These are phyloP conservation scores for Malassezia nana DNA, from an alignment of 1,284 basidiomycete genomes.

Conservation along the genomic window DNA sequence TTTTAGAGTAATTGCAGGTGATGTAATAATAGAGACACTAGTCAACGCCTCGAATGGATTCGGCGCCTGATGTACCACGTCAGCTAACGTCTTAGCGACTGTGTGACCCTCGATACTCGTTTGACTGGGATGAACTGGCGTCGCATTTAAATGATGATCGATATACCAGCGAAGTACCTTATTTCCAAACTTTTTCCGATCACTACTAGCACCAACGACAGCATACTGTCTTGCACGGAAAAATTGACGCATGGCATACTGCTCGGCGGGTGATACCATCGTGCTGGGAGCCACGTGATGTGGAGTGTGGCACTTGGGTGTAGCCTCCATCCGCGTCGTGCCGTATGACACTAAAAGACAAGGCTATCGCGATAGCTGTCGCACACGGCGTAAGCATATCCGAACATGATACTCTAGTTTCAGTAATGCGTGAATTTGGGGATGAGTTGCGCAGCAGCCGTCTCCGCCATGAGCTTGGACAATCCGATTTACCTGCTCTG, in stretches of 20 bases:
- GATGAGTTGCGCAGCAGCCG: constrained; percentile 8
- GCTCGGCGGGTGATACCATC: constrained; percentile 2
- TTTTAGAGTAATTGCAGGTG: constrained; percentile 31
- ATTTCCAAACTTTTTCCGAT: constrained; percentile 40
- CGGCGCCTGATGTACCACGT: constrained; percentile 12
- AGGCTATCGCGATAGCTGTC: neutral
- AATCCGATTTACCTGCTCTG: constrained; percentile 1
- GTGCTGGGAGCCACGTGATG: neutral
- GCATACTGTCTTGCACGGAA: constrained; percentile 31
- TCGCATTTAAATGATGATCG: constrained; percentile 24
- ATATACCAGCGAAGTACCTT: constrained; percentile 45
- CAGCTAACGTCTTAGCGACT: constrained; percentile 11
- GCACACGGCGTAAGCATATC: neutral
- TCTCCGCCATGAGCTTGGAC: constrained; percentile 11
- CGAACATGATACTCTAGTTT: neutral
- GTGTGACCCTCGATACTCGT: constrained; percentile 25
- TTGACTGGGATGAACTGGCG: constrained; percentile 39
- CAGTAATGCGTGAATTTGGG: neutral
- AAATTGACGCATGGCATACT: constrained; percentile 18
- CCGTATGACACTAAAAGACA: neutral
- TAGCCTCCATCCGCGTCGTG: neutral
- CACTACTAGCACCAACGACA: constrained; percentile 38
- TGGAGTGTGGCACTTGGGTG: neutral
- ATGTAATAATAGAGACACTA: constrained; percentile 41
- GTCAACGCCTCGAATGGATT: constrained; percentile 16